A percentile compares a stretch with the other conserved stretches of the same genome.
phyloP scores from a whole-genome alignment of 1,284 basidiomycete genomes.

The Cryptococcus sp. region DNA sequence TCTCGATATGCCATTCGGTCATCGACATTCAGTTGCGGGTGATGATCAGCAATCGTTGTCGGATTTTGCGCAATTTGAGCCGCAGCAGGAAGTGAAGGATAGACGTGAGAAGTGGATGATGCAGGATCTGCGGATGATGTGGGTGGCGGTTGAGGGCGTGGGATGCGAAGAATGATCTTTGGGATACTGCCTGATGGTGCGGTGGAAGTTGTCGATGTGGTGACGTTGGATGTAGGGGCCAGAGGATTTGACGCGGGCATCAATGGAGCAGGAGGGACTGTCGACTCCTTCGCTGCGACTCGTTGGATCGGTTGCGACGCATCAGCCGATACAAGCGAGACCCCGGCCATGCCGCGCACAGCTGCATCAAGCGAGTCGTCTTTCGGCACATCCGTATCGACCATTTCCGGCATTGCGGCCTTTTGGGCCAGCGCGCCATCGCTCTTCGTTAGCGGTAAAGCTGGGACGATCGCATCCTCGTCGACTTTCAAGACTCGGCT shows the following conservation, averaged over 20 bases:
- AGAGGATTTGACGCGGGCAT: no score
- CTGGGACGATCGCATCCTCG: neutral
- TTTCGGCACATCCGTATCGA: neutral
- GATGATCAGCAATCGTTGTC: neutral
- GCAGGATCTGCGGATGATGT: neutral
- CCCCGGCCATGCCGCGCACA: neutral
- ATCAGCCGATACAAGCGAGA: neutral
- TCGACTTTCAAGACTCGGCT: neutral
- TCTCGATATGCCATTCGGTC: slow-evolving; percentile 20
- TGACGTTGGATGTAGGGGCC: neutral
- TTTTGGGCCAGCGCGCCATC: neutral
- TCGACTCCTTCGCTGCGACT: no score
- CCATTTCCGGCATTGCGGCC: no score
- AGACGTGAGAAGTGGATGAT: slow-evolving; percentile 1
- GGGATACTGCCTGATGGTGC: slow-evolving; percentile 4
- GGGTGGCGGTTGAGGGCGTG: slow-evolving; percentile 12
- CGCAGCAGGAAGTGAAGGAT: neutral
- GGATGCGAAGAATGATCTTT: slow-evolving; percentile 30
- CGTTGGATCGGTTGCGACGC: no score
- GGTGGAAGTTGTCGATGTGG: neutral
- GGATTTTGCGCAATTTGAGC: neutral
- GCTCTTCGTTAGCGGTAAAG: neutral
- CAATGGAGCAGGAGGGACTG: no score
- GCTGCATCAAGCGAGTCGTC: neutral
- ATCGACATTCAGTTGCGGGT: neutral